Base-by-base conservation (phyloP, 768 basidiomycete genomes). In the Kwoniella dendrophila region DNA sequence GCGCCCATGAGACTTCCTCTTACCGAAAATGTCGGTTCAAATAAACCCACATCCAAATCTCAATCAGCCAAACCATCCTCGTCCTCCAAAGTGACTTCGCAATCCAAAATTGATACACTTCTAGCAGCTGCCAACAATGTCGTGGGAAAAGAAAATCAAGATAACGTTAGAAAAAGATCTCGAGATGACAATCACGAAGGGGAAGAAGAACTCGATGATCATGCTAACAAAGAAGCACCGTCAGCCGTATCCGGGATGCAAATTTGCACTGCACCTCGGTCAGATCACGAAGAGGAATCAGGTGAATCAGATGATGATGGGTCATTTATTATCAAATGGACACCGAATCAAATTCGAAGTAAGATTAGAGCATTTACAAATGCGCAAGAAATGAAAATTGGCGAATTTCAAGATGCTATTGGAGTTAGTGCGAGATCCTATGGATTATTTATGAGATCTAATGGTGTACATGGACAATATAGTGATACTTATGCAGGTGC, bases 311-410 rank as follows among this genome's bases (percentile, higher is more conserved):
- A 45, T 20, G 44, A 45, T 16, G 24, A 45, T 27, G 47, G 29
- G 12, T 14, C 27, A 30, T 49, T 30, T 14, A 16, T 49, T 1
- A 49, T 49, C 47, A 49, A 49, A 10, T 49, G 30, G 3, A 22
- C 24, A 10, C 29, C 26, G 12, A 14, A 4, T 14, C 47, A 49
- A 27, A 49, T 49, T 7, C 20, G 47, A 14, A 49, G 30, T n/a
- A 49, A 49, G 47, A 49, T 49, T 14, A n/a, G 29, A 49, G 16
- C 24, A 12, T 49, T 49, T n/a, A 49, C 30, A 22, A 49, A 49
- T 29, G n/a, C 47, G 22, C 24, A 27, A 3, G 47, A 49, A 14
- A 49, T 49, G 47, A 49, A 49, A 24, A 24, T 49, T 3, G n/a
- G 26, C 24, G 22, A 49, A 32, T 49, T 49, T 14, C 26, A 24